A percentile compares a stretch with the other conserved stretches of the same genome.
phyloP scores from a whole-genome alignment of 192 early-diverging fungal species.

The Gonapodya prolifera region DNA sequence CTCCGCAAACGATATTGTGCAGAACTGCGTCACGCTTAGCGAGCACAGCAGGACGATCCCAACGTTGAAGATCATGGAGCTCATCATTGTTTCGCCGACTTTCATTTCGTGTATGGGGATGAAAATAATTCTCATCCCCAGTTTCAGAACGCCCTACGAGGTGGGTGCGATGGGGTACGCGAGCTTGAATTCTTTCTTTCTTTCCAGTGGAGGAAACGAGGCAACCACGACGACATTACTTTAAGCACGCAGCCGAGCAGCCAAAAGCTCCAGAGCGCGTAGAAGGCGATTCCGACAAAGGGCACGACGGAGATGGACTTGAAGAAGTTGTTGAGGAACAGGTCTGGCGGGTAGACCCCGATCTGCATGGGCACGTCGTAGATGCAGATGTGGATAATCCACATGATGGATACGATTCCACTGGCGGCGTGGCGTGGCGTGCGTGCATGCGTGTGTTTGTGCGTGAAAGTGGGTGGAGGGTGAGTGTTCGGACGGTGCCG shows the following conservation, averaged over 20 bases:
- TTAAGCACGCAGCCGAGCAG: constrained; percentile 43
- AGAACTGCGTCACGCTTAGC: constrained; percentile 43
- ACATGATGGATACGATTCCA: constrained; percentile 32
- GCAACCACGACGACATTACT: constrained; percentile 15
- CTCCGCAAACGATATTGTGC: constrained; percentile 32
- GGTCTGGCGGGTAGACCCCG: constrained; percentile 16
- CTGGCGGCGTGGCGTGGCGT: constrained; percentile 9
- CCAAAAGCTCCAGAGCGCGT: constrained; percentile 43
- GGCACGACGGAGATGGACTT: constrained; percentile 25
- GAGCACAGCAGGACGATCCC: constrained; percentile 42
- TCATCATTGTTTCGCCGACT: constrained; percentile 52
- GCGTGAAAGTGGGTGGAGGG: too few species aligned
- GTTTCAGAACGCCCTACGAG: constrained; percentile 12
- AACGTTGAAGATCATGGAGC: constrained; percentile 40
- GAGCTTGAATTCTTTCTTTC: neutral
- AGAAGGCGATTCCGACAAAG: constrained; percentile 41
- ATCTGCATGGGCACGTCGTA: constrained; percentile 34
- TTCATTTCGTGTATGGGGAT: constrained; percentile 42
- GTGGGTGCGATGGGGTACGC: neutral
- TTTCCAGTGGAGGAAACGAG: neutral
- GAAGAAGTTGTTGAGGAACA: constrained; percentile 44
- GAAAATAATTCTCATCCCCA: constrained; percentile 45
- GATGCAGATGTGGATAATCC: constrained; percentile 43
- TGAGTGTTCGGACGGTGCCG: too few species aligned
- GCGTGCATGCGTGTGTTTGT: too few species aligned